Base-by-base conservation (phyloP, 805 yeast species). In the Yamadazyma kitorensis region DNA sequence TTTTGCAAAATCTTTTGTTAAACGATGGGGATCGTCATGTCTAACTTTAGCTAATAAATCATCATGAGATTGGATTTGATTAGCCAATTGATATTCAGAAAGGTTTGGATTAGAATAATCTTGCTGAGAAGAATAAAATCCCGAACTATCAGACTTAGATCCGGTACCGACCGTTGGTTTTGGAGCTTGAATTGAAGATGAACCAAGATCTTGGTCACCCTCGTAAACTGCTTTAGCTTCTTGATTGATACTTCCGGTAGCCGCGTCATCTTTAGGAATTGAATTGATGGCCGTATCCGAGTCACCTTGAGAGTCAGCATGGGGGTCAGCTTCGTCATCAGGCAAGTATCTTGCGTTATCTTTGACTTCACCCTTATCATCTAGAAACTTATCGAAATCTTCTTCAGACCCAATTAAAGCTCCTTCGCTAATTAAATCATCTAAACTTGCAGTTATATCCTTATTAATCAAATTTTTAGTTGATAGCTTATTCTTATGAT, bases 341-440 rank as follows among this genome's bases (percentile, higher is more conserved):
- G 43, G 39, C 57, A 22, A 18, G 29, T 32, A 68, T 41, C 64
- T 54, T 16, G 70, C 74, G 30, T 65, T 71, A n/a, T 61, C 62
- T 46, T 70, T 77, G 30, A 78, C 61, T 31, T 70, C 64, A 1
- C 84, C 86, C 29, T 65, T 62, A 9, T 64, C 63, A 45, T 78
- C 82, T 48, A 79, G 55, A 30, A 75, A 62, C 14, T 61, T 55
- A 17, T 70, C 79, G 45, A 78, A 69, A 41, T 68, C 73, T 44
- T 70, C 80, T 35, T 77, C 82, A 3, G 68, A 59, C 1, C 70
- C 71, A 47, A 68, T 52, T 32, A 68, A 56, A 2, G 73, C 73
- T 5, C 73, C 73, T 42, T 68, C 73, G 33, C 48, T 64, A 38
- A 68, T 68, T 49, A 68, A 61, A 31, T 74, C 81, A 41, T 73